phyloP scores from a whole-genome alignment of 352 stramenopile species.

The Phytophthora cryptogea region DNA sequence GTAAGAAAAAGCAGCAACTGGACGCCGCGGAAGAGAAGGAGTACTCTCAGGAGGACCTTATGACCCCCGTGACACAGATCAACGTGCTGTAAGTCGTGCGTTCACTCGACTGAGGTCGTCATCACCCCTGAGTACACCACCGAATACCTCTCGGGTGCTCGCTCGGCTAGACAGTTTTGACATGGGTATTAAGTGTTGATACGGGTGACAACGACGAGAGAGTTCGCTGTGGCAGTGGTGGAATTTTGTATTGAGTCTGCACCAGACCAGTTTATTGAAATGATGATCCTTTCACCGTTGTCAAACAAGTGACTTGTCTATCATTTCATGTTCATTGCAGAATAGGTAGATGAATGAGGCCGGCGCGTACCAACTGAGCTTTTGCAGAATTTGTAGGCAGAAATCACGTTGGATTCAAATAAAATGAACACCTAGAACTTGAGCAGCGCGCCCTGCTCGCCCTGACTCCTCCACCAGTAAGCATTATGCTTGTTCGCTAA shows the following conservation, averaged over 20 bases:
- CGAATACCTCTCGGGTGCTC: conserved; percentile 17
- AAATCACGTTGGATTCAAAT: conserved; percentile 27
- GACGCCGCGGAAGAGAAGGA: conserved; percentile 41
- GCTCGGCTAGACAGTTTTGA: conserved; percentile 29
- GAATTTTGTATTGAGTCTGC: conserved; percentile 28
- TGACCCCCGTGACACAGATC: conserved; percentile 53
- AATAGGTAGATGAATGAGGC: conserved; percentile 3
- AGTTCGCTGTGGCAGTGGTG: conserved; percentile 16
- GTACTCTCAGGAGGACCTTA: conserved; percentile 34
- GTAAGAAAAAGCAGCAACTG: conserved; percentile 62
- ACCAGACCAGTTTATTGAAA: conserved; percentile 24
- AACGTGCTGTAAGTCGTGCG: conserved; percentile 38
- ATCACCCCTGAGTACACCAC: conserved; percentile 21
- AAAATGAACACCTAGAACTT: conserved; percentile 30
- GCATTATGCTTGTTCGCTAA: conserved; percentile 30
- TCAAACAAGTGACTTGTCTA: neutral
- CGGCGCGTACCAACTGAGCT: conserved; percentile 3
- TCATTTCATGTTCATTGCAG: conserved; percentile 12
- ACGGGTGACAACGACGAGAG: conserved; percentile 14
- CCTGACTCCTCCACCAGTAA: conserved; percentile 14
- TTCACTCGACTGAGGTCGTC: conserved; percentile 17
- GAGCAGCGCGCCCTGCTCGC: conserved; percentile 4
- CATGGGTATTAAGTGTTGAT: conserved; percentile 35
- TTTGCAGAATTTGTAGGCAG: conserved; percentile 10
- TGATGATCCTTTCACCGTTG: conserved; percentile 14